Evolutionary conservation across 371 early-diverging fungal genomes (phyloP).

Genomic region (Mitosporidium daphniae): DNA sequence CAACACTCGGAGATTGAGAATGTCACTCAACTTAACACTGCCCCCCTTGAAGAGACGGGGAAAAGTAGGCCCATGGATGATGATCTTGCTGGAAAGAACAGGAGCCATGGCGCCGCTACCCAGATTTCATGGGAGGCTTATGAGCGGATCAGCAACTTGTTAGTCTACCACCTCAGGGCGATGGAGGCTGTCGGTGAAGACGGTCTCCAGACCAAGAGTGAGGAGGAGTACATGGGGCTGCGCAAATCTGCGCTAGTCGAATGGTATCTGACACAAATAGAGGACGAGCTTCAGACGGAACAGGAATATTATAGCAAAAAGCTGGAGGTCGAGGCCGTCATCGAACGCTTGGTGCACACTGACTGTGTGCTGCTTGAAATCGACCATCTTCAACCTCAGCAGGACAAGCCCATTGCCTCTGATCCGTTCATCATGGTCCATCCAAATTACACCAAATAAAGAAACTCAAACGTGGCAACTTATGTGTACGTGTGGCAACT

Average conservation of each 20-base stretch:
- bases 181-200: constrained; percentile 9
- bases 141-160: constrained; percentile 19
- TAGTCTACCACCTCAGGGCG: constrained; percentile 17
- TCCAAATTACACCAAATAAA: no score
- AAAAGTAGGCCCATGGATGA: constrained; percentile 5
- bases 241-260: constrained; percentile 24
- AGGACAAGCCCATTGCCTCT: no score
- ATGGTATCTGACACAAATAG: constrained; percentile 27
- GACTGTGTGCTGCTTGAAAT: constrained; percentile 9
- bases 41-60: constrained; percentile 5
- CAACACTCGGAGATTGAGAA: constrained; percentile 5
- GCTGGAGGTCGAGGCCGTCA: constrained; percentile 25
- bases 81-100: constrained; percentile 6
- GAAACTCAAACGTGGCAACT: no score
- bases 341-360: constrained; percentile 14
- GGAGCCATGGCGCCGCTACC: constrained; percentile 4
- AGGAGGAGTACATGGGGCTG: constrained; percentile 18
- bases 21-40: constrained; percentile 1
- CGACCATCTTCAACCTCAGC: no score
- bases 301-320: constrained; percentile 22
- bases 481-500: no score
- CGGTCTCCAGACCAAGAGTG: no score
- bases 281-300: constrained; percentile 22
- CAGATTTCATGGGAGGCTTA: constrained; percentile 30
- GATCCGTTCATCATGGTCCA: constrained; percentile 9